Evolutionary conservation across 2,329 filamentous ascomycete genomes (phyloP).

Genomic region (Epichloe festucae): DNA sequence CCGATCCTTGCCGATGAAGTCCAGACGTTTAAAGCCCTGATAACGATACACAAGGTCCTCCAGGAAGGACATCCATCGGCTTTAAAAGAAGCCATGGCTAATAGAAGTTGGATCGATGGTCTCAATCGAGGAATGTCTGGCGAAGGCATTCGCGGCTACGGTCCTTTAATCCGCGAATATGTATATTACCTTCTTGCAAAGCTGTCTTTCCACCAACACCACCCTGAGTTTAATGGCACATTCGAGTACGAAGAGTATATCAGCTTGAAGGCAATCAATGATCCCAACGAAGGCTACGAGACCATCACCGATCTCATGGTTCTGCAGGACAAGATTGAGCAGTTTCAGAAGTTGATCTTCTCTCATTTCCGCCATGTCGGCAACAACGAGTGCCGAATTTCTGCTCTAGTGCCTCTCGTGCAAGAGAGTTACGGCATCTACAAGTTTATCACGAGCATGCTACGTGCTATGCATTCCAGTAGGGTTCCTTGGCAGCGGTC

Average conservation of each 20-base stretch:
- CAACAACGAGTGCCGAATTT: constrained; percentile 95
- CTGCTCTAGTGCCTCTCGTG: constrained; percentile 81
- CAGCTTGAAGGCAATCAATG: constrained; percentile 93
- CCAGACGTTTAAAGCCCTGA: constrained; percentile 96
- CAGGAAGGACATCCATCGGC: constrained; percentile 90
- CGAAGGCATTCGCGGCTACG: constrained; percentile 82
- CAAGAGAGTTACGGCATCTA: constrained; percentile 99
- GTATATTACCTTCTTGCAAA: constrained; percentile 92
- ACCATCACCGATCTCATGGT: constrained; percentile 95
- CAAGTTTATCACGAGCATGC: constrained; percentile 99
- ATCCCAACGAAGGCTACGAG: constrained; percentile 95
- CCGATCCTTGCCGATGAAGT: constrained; percentile 97
- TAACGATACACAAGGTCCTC: constrained; percentile 92
- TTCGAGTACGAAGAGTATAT: constrained; percentile 99
- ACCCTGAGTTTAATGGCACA: constrained; percentile 95
- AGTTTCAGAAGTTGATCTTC: constrained; percentile 97
- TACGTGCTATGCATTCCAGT: constrained; percentile 95
- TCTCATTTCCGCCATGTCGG: constrained; percentile 84
- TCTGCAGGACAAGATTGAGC: constrained; percentile 94
- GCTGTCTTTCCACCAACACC: constrained; percentile 89
- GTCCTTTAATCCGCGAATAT: constrained; percentile 88
- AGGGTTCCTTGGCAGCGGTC: constrained; percentile 20
- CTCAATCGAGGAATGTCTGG: constrained; percentile 71
- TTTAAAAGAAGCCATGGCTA: constrained; percentile 75
- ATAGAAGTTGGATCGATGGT: constrained; percentile 85